Conservation (phyloP, 768 basidiomycete species). For the Hypholoma fasciculare region DNA sequence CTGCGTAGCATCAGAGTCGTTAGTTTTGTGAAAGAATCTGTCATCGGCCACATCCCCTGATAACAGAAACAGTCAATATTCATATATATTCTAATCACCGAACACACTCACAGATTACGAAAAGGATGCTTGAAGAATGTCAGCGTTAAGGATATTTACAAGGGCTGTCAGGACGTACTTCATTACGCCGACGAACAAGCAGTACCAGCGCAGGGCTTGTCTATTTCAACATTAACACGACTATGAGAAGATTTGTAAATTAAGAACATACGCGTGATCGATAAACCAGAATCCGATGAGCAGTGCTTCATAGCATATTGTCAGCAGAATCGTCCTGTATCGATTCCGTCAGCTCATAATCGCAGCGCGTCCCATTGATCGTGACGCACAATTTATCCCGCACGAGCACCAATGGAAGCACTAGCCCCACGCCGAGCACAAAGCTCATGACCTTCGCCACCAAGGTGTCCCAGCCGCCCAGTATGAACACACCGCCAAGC, state of each 20-base stretch:
- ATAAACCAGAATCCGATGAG: conserved; percentile 96
- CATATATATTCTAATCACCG: background rate
- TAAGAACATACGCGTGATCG: conserved; percentile 73
- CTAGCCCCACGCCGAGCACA: conserved; percentile 80
- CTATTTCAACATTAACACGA: conserved; percentile 33
- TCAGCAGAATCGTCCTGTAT: conserved; percentile 80
- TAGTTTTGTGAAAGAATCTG: conserved; percentile 91
- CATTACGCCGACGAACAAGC: conserved; percentile 81
- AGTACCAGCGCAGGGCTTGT: conserved; percentile 82
- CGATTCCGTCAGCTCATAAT: background rate
- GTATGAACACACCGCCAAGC: conserved; percentile 78
- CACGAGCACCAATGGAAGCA: conserved; percentile 85
- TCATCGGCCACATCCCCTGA: conserved; percentile 94
- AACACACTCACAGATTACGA: conserved; percentile 82
- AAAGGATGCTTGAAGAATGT: conserved; percentile 59
- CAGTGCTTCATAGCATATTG: conserved; percentile 79
- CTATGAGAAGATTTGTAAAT: background rate
- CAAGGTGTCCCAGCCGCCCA: conserved; percentile 86
- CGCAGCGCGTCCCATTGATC: background rate
- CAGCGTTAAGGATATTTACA: conserved; percentile 3
- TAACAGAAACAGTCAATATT: background rate
- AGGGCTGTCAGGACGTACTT: conserved; percentile 51
- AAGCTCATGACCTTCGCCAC: conserved; percentile 93
- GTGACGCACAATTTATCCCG: conserved; percentile 82
- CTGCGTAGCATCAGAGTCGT: conserved; percentile 92